A percentile compares a stretch with the other conserved stretches of the same genome.
Conservation (phyloP, 495 filamentous ascomycete species). For the Podospora sp. region DNA sequence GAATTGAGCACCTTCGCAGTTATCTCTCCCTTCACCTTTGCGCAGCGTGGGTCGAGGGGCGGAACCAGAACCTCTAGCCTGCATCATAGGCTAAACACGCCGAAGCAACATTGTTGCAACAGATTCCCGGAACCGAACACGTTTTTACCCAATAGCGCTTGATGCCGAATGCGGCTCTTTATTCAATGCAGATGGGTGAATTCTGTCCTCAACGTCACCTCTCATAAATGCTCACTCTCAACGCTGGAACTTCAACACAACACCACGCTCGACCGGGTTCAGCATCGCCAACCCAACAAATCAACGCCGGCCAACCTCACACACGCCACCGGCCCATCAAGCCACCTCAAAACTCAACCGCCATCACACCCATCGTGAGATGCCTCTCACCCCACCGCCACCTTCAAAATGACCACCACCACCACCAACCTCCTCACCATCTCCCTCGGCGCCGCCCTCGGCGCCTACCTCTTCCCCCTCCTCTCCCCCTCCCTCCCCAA, state of each 20-base stretch:
- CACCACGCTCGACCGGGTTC: too few relatives aligned
- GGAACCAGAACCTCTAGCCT: too few relatives aligned
- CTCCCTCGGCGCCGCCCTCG: constrained; percentile 7
- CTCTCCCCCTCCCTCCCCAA: background rate
- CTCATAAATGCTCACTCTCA: background rate
- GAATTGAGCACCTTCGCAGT: background rate
- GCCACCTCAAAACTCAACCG: background rate
- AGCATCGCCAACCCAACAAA: background rate
- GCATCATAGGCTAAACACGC: background rate
- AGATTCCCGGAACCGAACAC: background rate
- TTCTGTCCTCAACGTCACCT: background rate
- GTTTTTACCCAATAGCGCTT: background rate
- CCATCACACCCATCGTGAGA: background rate
- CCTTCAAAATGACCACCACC: background rate
- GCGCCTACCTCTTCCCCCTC: constrained; percentile 23
- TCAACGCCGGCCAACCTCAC: background rate
- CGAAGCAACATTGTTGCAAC: background rate
- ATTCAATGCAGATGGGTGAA: background rate
- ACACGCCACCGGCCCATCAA: too few relatives aligned
- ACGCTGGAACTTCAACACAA: too few relatives aligned
- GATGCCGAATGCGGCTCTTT: background rate
- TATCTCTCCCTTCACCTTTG: background rate
- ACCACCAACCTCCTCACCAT: background rate
- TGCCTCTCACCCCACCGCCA: background rate
- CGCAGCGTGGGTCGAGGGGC: background rate